Evolutionary conservation across 768 basidiomycete genomes (phyloP).

Genomic region (Psilocybe tampanensis): DNA sequence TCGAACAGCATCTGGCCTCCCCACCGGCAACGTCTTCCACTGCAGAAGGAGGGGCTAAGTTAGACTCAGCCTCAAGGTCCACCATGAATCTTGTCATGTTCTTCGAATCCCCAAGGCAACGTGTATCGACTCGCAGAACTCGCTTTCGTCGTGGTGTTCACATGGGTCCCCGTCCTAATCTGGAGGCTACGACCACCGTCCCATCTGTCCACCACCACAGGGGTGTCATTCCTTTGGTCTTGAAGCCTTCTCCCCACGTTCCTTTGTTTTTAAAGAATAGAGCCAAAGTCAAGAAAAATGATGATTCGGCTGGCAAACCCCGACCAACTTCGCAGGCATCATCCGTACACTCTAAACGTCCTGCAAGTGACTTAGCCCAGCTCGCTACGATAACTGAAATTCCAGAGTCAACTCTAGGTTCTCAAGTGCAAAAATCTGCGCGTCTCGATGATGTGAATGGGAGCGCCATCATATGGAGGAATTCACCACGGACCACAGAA

Average conservation of each 20-base stretch:
- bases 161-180: conserved; percentile 3
- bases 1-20: conserved; percentile 37
- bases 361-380: neutral
- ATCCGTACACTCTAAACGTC: neutral
- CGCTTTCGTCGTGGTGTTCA: conserved; percentile 27
- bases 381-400: neutral
- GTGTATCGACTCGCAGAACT: conserved; percentile 35
- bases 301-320: neutral
- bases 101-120: conserved; percentile 38
- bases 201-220: conserved; percentile 15
- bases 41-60: neutral
- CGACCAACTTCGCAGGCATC: neutral
- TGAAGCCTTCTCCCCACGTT: neutral
- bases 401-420: neutral
- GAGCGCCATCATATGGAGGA: conserved; percentile 38
- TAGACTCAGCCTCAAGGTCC: conserved; percentile 1
- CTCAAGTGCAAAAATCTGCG: neutral
- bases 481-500: conserved; percentile 33
- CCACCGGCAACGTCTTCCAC: neutral
- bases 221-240: neutral
- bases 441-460: conserved; percentile 18
- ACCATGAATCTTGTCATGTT: conserved; percentile 39
- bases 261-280: neutral
- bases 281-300: neutral
- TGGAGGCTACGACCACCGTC: conserved; percentile 31